A percentile compares a stretch with the other conserved stretches of the same genome.
These are phyloP conservation scores for Cutaneotrichosporon dermatis DNA, from an alignment of 1,284 basidiomycete genomes.

Conservation along the genomic window DNA sequence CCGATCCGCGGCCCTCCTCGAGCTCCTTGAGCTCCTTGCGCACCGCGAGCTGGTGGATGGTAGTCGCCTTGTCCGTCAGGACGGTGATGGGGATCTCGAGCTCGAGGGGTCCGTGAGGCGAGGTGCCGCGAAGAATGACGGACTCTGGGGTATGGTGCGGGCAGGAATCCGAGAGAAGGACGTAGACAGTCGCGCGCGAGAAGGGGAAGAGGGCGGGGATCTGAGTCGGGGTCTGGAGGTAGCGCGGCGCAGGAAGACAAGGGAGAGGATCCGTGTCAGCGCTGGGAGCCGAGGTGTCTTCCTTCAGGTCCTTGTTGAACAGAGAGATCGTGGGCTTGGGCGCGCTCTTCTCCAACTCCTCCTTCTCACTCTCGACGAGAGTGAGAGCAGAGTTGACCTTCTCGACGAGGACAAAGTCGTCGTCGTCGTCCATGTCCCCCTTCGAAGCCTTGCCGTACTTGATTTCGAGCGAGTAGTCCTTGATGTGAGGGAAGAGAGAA, in stretches of 20 bases:
- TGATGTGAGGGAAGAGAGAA: slow-evolving; percentile 14
- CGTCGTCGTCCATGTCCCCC: slow-evolving; percentile 1
- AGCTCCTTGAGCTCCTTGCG: slow-evolving; percentile 53
- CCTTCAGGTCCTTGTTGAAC: slow-evolving; percentile 10
- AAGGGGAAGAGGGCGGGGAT: slow-evolving; percentile 16
- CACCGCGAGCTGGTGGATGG: slow-evolving; percentile 57
- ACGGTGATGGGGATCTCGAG: slow-evolving; percentile 48
- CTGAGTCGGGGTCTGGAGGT: slow-evolving; percentile 35
- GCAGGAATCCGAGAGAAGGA: slow-evolving; percentile 49
- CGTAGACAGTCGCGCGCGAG: slow-evolving; percentile 47
- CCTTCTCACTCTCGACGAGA: background rate
- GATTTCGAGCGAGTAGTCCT: slow-evolving; percentile 13
- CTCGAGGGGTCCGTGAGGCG: slow-evolving; percentile 46
- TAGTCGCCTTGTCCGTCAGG: background rate
- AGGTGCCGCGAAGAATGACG: slow-evolving; percentile 43
- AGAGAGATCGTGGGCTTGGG: slow-evolving; percentile 28
- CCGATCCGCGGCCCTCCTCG: slow-evolving; percentile 27
- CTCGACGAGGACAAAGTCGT: slow-evolving; percentile 22
- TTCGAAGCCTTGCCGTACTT: slow-evolving; percentile 3
- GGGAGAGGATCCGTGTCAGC: slow-evolving; percentile 3
- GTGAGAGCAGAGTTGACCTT: slow-evolving; percentile 1
- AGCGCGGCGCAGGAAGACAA: slow-evolving; percentile 53
- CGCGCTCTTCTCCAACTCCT: background rate
- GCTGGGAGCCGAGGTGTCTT: slow-evolving; percentile 2
- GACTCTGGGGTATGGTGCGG: background rate